These are phyloP conservation scores for Ramaria rubella DNA, from an alignment of 768 basidiomycete species.

Conservation along the genomic window DNA sequence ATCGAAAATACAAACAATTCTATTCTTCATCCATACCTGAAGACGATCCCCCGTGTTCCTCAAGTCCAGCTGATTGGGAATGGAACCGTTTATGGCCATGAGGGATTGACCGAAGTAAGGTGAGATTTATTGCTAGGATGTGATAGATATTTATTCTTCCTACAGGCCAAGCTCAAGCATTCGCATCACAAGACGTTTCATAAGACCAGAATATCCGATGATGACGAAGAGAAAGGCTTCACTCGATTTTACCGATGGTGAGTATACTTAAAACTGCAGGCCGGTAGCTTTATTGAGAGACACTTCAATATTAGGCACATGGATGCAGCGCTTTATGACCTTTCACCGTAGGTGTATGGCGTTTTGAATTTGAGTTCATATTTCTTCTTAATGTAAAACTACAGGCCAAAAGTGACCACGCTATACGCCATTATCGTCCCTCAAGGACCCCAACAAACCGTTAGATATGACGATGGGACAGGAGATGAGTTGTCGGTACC, in stretches of 20 bases:
- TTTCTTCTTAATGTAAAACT: no score
- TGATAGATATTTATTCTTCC: neutral
- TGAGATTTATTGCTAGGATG: neutral
- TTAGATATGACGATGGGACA: slow-evolving; percentile 80
- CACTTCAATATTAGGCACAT: slow-evolving; percentile 50
- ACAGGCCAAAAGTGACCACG: slow-evolving; percentile 71
- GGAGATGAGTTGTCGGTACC: slow-evolving; percentile 79
- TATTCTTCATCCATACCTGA: slow-evolving; percentile 83
- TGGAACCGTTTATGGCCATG: slow-evolving; percentile 71
- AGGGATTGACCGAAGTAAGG: slow-evolving; percentile 59
- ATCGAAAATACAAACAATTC: slow-evolving; percentile 66
- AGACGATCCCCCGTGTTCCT: slow-evolving; percentile 81
- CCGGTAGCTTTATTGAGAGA: neutral
- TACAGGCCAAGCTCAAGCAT: slow-evolving; percentile 67
- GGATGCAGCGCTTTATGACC: slow-evolving; percentile 76
- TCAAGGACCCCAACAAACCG: slow-evolving; percentile 51
- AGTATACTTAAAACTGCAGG: neutral
- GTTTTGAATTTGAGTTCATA: no score
- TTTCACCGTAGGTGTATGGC: slow-evolving; percentile 38
- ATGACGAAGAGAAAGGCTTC: slow-evolving; percentile 65
- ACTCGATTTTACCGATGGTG: slow-evolving; percentile 84
- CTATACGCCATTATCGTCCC: slow-evolving; percentile 76
- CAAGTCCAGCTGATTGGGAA: slow-evolving; percentile 93
- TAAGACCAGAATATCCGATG: slow-evolving; percentile 63
- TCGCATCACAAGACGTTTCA: slow-evolving; percentile 84